Evolutionary conservation across 192 early-diverging fungal species (phyloP).

Genomic region (Geranomyces michiganensis): DNA sequence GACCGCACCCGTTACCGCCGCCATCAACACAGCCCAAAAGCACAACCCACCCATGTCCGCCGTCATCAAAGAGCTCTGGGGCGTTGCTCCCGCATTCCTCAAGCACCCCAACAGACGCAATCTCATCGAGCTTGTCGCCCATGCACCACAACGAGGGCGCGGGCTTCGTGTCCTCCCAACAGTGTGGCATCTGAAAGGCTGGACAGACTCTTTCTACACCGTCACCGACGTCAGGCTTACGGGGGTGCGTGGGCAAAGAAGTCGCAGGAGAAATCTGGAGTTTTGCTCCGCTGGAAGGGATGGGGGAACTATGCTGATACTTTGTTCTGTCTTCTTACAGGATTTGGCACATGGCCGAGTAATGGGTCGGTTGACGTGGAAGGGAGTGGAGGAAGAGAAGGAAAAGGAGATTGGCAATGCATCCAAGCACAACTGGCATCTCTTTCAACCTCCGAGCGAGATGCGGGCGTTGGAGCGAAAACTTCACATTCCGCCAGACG

Average conservation of each 20-base stretch:
- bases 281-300: no score
- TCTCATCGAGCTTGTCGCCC: conserved; percentile 28
- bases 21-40: no score
- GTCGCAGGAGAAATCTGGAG: no score
- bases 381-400: neutral
- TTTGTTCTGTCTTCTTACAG: conserved; percentile 7
- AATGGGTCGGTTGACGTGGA: conserved; percentile 25
- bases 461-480: conserved; percentile 15
- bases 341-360: conserved; percentile 21
- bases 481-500: conserved; percentile 19
- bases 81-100: conserved; percentile 21
- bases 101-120: conserved; percentile 14
- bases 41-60: conserved; percentile 18
- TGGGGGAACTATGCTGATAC: no score
- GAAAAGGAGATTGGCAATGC: conserved; percentile 10
- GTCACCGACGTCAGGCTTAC: conserved; percentile 16
- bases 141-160: conserved; percentile 14
- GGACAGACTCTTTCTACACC: conserved; percentile 24
- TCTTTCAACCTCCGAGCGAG: conserved; percentile 27
- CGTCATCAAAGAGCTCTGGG: conserved; percentile 22
- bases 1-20: no score
- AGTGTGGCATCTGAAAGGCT: conserved; percentile 19
- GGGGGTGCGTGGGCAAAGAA: neutral
- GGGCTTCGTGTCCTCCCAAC: conserved; percentile 26
- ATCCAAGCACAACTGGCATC: conserved; percentile 25